phyloP scores from a whole-genome alignment of 345 rosid species.

The Linum lewisii region DNA sequence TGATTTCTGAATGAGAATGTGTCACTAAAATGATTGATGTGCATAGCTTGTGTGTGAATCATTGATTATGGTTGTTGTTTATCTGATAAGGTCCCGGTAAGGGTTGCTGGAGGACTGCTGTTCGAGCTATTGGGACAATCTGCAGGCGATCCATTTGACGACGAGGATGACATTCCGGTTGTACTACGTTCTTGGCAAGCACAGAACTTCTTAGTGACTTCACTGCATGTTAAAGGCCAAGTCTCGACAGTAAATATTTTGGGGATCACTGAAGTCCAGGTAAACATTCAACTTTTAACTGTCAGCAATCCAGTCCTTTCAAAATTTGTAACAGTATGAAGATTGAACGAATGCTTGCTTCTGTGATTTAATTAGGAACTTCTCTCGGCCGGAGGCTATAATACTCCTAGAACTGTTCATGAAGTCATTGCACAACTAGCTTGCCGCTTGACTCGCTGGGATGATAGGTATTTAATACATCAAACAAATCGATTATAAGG shows the following conservation, averaged over 20 bases:
- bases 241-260: constrained; percentile 45
- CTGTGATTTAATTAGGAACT: constrained; percentile 47
- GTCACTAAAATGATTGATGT: not conserved
- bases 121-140: constrained; percentile 98
- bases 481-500: not conserved
- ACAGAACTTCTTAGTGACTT: constrained; percentile 78
- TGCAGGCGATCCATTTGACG: constrained; percentile 76
- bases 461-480: constrained; percentile 54
- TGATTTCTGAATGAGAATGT: not conserved
- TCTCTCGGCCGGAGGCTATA: constrained; percentile 72
- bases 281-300: constrained; percentile 16
- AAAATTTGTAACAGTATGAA: not conserved
- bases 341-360: not conserved
- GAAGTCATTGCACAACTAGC: constrained; percentile 81
- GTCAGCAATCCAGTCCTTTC: constrained; percentile 9
- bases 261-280: constrained; percentile 94
- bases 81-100: constrained; percentile 65
- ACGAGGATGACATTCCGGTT: constrained; percentile 90
- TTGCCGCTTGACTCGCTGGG: constrained; percentile 81
- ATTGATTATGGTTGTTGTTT: constrained; percentile 7
- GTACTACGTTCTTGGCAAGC: constrained; percentile 98
- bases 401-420: constrained; percentile 75
- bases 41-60: constrained; percentile 3
- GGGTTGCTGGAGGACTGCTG: constrained; percentile 94
- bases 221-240: constrained; percentile 66